Conservation (phyloP, 2,329 filamentous ascomycete genomes). For the Colletotrichum eremochloae region DNA sequence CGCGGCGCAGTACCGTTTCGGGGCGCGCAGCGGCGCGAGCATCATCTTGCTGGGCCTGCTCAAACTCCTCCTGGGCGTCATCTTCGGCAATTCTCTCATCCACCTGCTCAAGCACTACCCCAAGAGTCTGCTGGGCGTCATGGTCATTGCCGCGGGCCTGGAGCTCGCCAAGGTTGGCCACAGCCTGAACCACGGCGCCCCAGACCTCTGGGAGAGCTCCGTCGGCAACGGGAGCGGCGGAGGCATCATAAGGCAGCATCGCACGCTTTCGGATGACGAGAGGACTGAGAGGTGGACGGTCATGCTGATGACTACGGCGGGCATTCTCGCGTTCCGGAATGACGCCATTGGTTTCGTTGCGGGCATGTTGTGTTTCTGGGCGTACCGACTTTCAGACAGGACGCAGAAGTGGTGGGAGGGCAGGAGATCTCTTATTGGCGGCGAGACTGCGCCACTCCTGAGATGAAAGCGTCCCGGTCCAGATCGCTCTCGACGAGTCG, state of each 20-base stretch:
- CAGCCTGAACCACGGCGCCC: constrained; percentile 80
- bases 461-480: background rate
- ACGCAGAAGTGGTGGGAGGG: constrained; percentile 56
- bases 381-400: constrained; percentile 66
- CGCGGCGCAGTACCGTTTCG: constrained; percentile 92
- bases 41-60: constrained; percentile 82
- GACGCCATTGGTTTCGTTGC: constrained; percentile 89
- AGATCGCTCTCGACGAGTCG: background rate
- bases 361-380: constrained; percentile 83
- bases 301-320: constrained; percentile 89
- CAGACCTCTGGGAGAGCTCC: constrained; percentile 71
- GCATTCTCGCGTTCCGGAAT: constrained; percentile 88
- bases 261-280: constrained; percentile 74
- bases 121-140: constrained; percentile 81
- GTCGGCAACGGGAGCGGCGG: constrained; percentile 52
- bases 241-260: constrained; percentile 57
- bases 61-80: constrained; percentile 81
- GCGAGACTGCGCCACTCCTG: constrained; percentile 49
- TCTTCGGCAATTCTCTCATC: constrained; percentile 81
- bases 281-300: constrained; percentile 84
- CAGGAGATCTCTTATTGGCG: constrained; percentile 44
- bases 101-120: constrained; percentile 80
- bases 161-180: constrained; percentile 90
- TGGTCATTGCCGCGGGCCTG: constrained; percentile 90
- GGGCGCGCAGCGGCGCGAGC: constrained; percentile 87